phyloP scores from a whole-genome alignment of 306 rosid species.

The Purshia tridentata region DNA sequence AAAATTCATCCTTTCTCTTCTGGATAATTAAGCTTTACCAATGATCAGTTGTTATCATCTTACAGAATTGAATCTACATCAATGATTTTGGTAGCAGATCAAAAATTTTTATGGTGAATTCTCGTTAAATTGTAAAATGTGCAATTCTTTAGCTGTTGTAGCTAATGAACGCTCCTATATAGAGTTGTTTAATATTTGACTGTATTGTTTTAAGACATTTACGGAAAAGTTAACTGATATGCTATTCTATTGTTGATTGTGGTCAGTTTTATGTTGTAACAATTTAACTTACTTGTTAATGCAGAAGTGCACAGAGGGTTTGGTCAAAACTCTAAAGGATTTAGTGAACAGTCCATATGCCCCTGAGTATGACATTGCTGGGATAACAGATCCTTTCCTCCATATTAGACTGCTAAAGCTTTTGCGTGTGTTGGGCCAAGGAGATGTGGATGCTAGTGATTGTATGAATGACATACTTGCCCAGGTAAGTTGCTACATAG shows the following conservation, averaged over 20 bases:
- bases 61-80: background rate
- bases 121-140: background rate
- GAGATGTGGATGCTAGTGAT: slow-evolving; percentile 91
- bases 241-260: slow-evolving; percentile 14
- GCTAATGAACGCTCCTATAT: slow-evolving; percentile 18
- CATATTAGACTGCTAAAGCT: slow-evolving; percentile 89
- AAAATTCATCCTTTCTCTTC: slow-evolving; percentile 6
- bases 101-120: background rate
- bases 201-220: slow-evolving; percentile 1
- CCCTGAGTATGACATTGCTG: slow-evolving; percentile 95
- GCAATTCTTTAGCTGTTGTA: background rate
- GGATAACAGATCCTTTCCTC: slow-evolving; percentile 96
- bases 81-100: background rate
- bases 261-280: slow-evolving; percentile 24
- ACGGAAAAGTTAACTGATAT: slow-evolving; percentile 21
- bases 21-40: slow-evolving; percentile 3
- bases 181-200: slow-evolving; percentile 11
- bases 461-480: slow-evolving; percentile 98
- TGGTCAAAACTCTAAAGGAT: slow-evolving; percentile 88
- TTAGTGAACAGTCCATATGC: slow-evolving; percentile 87
- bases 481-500: slow-evolving; percentile 57
- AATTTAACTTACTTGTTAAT: slow-evolving; percentile 32
- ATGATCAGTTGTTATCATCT: background rate
- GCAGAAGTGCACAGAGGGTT: slow-evolving; percentile 86
- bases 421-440: slow-evolving; percentile 88